These are phyloP conservation scores for Sphagnum fallax DNA, from an alignment of 228 moss, liverwort and hornwort genomes.

Conservation along the genomic window DNA sequence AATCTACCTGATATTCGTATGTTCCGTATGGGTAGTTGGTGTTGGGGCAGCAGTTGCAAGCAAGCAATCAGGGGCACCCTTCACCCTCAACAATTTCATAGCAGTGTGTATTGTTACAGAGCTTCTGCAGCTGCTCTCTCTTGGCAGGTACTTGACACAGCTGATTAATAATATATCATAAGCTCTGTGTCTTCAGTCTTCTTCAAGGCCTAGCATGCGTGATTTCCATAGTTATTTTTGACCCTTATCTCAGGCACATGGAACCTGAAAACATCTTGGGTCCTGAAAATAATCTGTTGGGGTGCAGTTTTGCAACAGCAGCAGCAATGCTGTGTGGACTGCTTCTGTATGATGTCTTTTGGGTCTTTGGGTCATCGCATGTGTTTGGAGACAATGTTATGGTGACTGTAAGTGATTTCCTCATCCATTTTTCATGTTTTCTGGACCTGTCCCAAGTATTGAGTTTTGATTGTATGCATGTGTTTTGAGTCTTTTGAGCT, in stretches of 20 bases:
- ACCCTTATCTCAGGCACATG: not conserved
- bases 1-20: too few relatives aligned
- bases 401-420: conserved; percentile 61
- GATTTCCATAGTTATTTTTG: not conserved
- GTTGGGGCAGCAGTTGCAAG: conserved; percentile 75
- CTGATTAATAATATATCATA: not conserved
- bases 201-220: not conserved
- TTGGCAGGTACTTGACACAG: conserved; percentile 58
- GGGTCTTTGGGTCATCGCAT: conserved; percentile 98
- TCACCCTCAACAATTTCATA: conserved; percentile 89
- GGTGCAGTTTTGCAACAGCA: conserved; percentile 74
- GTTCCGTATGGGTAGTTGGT: conserved; percentile 31
- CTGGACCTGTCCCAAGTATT: not conserved
- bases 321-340: conserved; percentile 90
- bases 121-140: conserved; percentile 83
- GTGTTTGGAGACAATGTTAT: conserved; percentile 97
- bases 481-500: too few relatives aligned
- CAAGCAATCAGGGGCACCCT: conserved; percentile 88
- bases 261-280: not conserved
- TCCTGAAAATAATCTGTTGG: not conserved
- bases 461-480: not conserved
- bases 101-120: conserved; percentile 99
- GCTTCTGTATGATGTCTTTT: conserved; percentile 92
- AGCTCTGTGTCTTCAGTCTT: not conserved
- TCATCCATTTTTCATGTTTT: not conserved